Evolutionary conservation across 345 rosid genomes (phyloP), one percentile per base, ranked within the genome.

Genomic region (Eutrema yunnanense): DNA sequence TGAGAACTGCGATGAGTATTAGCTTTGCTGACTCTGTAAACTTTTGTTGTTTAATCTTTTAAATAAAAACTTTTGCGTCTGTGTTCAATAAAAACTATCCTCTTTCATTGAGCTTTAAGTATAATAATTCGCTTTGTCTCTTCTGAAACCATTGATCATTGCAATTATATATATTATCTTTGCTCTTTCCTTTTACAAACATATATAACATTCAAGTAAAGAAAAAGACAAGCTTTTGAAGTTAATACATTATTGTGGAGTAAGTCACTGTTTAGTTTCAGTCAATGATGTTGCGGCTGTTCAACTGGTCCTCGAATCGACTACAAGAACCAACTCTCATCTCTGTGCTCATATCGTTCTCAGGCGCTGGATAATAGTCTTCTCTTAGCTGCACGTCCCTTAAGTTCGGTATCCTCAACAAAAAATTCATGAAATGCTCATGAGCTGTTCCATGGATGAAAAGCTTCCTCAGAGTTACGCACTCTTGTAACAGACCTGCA

Each of bases 331-430:
- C 96, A 9, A 67, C 88, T 71, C 99, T 86, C 97, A 95, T 88
- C 75, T 95, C 97, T 0, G 98, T 84, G 68, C 90, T 88, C 89
- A 85, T 87, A 48, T 90, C 98, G 0, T 87, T 83, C 74, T 86
- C 99, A 0, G 98, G 97, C n/a, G 98, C 99, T 0, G 99, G 99
- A 73, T 89, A 95, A 67, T 92, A 90, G 61, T 95, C 96, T 62
- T 82, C 97, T 75, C 96, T 82, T 49, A 95, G 84, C 82, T 92
- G 97, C 22, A 87, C 96, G 62, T 92, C 98, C 67, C 97, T 88
- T 42, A 90, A 86, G 63, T 81, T 84, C 0, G 82, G 83, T 22
- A 84, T 85, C 9, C 16, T 62, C 33, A 84, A 82, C 51, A 92
- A 80, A 80, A 92, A 90, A 78, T 54, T 86, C 91, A 96, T 90